Percentiles rank a stretch among this genome's conserved stretches.
Evolutionary conservation across 257 asterid species (phyloP).

Genomic region (Asclepias syriaca): DNA sequence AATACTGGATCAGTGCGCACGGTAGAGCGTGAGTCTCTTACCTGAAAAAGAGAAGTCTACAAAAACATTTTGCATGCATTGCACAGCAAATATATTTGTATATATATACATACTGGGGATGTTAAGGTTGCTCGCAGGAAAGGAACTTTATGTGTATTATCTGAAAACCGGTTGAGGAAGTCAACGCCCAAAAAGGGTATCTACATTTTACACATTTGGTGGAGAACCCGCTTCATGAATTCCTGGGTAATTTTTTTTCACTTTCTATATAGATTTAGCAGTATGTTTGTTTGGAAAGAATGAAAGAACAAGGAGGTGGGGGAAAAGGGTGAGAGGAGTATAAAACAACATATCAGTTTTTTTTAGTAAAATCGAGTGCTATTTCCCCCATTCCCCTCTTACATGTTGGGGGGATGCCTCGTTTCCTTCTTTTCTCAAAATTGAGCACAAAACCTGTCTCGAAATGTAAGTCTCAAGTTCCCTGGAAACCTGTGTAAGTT

Average conservation of each 20-base stretch:
- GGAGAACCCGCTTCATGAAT: too few species aligned
- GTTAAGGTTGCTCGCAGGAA: too few species aligned
- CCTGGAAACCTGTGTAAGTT: slow-evolving; percentile 68
- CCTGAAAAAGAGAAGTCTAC: background rate
- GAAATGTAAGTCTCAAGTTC: slow-evolving; percentile 82
- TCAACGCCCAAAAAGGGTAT: background rate
- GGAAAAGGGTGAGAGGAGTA: too few species aligned
- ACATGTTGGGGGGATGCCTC: slow-evolving; percentile 38
- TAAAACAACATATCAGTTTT: too few species aligned
- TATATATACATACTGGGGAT: too few species aligned
- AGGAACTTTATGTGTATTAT: too few species aligned
- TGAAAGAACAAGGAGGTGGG: too few species aligned
- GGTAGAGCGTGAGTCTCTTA: slow-evolving; percentile 28
- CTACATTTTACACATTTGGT: too few species aligned
- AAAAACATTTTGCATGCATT: background rate
- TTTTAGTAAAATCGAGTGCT: slow-evolving; percentile 25
- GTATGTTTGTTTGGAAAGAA: too few species aligned
- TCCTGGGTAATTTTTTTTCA: too few species aligned
- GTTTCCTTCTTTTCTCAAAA: slow-evolving; percentile 44
- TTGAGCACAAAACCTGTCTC: slow-evolving; percentile 66
- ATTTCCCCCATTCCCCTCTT: slow-evolving; percentile 4
- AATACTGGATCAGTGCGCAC: slow-evolving; percentile 24
- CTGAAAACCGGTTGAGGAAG: background rate
- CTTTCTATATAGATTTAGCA: too few species aligned
- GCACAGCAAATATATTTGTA: too few species aligned